Conservation (phyloP, 2,329 filamentous ascomycete species). For the Sclerotinia glacialis region DNA sequence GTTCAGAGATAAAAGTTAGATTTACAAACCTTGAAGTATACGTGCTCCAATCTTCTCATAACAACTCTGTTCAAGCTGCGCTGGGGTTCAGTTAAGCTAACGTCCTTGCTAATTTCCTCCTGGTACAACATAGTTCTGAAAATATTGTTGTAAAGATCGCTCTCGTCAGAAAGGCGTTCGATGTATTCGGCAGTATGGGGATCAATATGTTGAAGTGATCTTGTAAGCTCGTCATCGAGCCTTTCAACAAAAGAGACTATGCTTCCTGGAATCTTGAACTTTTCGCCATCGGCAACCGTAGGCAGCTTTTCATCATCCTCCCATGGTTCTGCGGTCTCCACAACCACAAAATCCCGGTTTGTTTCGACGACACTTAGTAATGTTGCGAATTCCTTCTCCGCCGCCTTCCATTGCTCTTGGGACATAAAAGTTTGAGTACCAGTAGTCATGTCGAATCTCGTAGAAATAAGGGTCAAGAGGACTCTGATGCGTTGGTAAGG, state of each 20-base stretch:
- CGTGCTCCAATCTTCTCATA: slow-evolving; percentile 91
- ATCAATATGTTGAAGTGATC: slow-evolving; percentile 96
- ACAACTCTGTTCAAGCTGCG: slow-evolving; percentile 89
- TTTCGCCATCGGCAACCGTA: slow-evolving; percentile 67
- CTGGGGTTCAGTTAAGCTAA: slow-evolving; percentile 70
- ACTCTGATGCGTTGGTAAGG: slow-evolving; percentile 95
- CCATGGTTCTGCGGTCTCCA: slow-evolving; percentile 95
- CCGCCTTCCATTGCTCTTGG: slow-evolving; percentile 94
- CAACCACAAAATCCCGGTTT: slow-evolving; percentile 77
- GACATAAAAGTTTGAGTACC: slow-evolving; percentile 81
- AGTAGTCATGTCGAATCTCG: slow-evolving; percentile 87
- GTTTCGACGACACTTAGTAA: slow-evolving; percentile 77
- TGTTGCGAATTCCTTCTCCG: slow-evolving; percentile 78
- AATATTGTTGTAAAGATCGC: slow-evolving; percentile 85
- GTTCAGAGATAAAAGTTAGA: slow-evolving; percentile 28
- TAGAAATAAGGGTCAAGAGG: slow-evolving; percentile 85
- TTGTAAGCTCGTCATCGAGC: slow-evolving; percentile 93
- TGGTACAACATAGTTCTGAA: slow-evolving; percentile 86
- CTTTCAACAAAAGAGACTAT: slow-evolving; percentile 92
- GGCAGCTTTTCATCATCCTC: slow-evolving; percentile 97
- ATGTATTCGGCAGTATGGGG: slow-evolving; percentile 99
- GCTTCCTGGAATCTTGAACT: slow-evolving; percentile 89
- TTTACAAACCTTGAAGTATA: slow-evolving; percentile 85
- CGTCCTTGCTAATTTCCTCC: slow-evolving; percentile 71
- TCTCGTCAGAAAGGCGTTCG: slow-evolving; percentile 88